phyloP scores from a whole-genome alignment of 768 basidiomycete genomes.

The Dictyophora rubrovolvata region DNA sequence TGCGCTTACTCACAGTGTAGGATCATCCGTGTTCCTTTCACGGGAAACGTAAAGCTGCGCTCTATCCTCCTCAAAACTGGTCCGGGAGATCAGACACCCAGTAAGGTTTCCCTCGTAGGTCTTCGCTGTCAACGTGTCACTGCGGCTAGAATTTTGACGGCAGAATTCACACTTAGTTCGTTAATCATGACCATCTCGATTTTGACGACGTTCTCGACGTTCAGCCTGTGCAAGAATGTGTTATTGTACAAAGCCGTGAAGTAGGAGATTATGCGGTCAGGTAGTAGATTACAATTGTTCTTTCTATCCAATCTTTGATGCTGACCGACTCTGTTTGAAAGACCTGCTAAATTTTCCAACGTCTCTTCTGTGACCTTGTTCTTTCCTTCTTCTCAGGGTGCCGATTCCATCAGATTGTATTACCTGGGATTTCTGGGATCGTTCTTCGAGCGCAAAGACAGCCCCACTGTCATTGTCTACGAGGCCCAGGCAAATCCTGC shows the following conservation, averaged over 20 bases:
- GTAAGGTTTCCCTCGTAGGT: conserved; percentile 60
- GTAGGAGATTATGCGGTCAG: conserved; percentile 79
- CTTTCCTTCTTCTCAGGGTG: conserved; percentile 72
- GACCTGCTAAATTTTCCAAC: conserved; percentile 80
- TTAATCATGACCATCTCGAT: conserved; percentile 70
- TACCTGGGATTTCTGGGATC: conserved; percentile 80
- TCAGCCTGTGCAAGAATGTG: conserved; percentile 62
- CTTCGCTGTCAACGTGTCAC: too few species aligned
- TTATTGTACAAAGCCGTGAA: conserved; percentile 58
- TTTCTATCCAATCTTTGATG: background rate
- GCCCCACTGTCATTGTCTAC: conserved; percentile 78
- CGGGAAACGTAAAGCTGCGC: conserved; percentile 74
- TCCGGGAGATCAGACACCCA: conserved; percentile 67
- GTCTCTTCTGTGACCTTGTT: conserved; percentile 74
- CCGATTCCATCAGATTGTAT: conserved; percentile 65
- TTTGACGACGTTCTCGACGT: conserved; percentile 62
- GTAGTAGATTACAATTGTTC: conserved; percentile 36
- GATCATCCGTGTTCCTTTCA: conserved; percentile 80
- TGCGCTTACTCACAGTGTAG: conserved; percentile 32
- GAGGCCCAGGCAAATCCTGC: conserved; percentile 81
- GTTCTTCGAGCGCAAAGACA: conserved; percentile 55
- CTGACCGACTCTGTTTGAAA: conserved; percentile 19
- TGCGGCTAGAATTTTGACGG: background rate
- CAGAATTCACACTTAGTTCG: conserved; percentile 38
- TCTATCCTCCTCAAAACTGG: conserved; percentile 79